Conservation (phyloP, 2,329 filamentous ascomycete species). For the Phialophora tarda region DNA sequence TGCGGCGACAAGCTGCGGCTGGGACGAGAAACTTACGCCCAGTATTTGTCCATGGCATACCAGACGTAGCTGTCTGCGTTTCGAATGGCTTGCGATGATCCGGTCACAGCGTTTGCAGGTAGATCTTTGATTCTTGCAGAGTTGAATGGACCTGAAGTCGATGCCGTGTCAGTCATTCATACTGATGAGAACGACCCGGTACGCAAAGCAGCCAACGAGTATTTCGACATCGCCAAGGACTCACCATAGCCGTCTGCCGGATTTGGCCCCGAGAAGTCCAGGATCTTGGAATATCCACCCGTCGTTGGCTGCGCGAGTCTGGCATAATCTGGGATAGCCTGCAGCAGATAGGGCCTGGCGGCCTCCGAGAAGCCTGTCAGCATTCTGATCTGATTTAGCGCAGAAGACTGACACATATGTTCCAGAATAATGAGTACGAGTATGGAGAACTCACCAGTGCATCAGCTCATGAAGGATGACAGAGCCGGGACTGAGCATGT, state of each 20-base stretch:
- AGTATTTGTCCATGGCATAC: slow-evolving; percentile 20
- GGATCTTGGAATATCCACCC: slow-evolving; percentile 4
- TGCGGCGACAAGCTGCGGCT: background rate
- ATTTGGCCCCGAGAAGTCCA: slow-evolving; percentile 9
- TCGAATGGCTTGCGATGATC: slow-evolving; percentile 1
- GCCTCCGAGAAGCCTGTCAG: background rate
- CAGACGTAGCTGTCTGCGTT: slow-evolving; percentile 21
- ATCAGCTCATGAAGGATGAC: slow-evolving; percentile 16
- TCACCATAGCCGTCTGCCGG: slow-evolving; percentile 17
- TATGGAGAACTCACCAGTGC: background rate
- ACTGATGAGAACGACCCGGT: background rate
- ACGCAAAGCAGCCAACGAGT: background rate
- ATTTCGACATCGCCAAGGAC: background rate
- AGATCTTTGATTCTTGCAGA: background rate
- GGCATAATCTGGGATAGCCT: slow-evolving; percentile 6
- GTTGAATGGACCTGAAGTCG: slow-evolving; percentile 10
- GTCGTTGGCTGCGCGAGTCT: background rate
- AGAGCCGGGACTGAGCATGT: slow-evolving; percentile 10
- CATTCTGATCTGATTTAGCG: background rate
- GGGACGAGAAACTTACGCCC: slow-evolving; percentile 9
- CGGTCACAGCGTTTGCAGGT: background rate
- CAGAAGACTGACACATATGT: background rate
- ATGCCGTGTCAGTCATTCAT: background rate
- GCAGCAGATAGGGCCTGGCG: slow-evolving; percentile 9
- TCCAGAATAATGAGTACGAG: background rate